These are phyloP conservation scores for Graphilbum fragrans DNA, from an alignment of 2,329 filamentous ascomycete genomes.

Conservation along the genomic window DNA sequence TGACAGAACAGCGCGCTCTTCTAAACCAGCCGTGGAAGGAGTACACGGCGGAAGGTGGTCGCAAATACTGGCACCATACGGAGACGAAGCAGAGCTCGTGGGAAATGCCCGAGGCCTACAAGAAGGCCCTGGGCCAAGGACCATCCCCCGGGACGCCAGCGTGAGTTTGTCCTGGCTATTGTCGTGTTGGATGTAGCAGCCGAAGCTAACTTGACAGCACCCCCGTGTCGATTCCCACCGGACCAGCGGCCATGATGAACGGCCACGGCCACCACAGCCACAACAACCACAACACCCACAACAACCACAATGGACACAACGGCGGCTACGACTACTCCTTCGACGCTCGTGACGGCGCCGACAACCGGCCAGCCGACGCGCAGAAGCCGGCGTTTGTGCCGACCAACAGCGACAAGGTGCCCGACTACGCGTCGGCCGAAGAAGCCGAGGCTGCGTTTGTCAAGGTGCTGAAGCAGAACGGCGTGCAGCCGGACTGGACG, in stretches of 20 bases:
- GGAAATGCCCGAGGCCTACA: slow-evolving; percentile 82
- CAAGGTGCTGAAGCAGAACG: slow-evolving; percentile 75
- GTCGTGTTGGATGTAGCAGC: too few relatives aligned
- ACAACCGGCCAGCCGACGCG: slow-evolving; percentile 17
- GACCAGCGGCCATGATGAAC: slow-evolving; percentile 19
- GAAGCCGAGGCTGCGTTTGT: slow-evolving; percentile 89
- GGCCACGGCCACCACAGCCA: slow-evolving; percentile 3
- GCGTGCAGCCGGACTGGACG: slow-evolving; percentile 81
- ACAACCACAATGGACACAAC: background rate
- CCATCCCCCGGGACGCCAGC: slow-evolving; percentile 29
- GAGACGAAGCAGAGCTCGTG: slow-evolving; percentile 88
- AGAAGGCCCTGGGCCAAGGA: slow-evolving; percentile 55
- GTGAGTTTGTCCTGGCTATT: slow-evolving; percentile 18
- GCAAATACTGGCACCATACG: slow-evolving; percentile 91
- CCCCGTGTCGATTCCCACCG: slow-evolving; percentile 20
- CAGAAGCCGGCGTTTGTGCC: slow-evolving; percentile 48
- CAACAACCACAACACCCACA: background rate
- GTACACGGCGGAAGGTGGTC: slow-evolving; percentile 74
- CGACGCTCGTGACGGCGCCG: background rate
- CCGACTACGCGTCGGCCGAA: slow-evolving; percentile 67
- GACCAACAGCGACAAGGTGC: slow-evolving; percentile 58
- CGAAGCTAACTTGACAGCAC: slow-evolving; percentile 8
- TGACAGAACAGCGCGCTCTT: slow-evolving; percentile 53
- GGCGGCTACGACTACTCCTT: background rate
- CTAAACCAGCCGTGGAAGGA: slow-evolving; percentile 85